Evolutionary conservation across 176 grass and related monocot genomes (phyloP).

Genomic region (Hyparrhenia diplandra): DNA sequence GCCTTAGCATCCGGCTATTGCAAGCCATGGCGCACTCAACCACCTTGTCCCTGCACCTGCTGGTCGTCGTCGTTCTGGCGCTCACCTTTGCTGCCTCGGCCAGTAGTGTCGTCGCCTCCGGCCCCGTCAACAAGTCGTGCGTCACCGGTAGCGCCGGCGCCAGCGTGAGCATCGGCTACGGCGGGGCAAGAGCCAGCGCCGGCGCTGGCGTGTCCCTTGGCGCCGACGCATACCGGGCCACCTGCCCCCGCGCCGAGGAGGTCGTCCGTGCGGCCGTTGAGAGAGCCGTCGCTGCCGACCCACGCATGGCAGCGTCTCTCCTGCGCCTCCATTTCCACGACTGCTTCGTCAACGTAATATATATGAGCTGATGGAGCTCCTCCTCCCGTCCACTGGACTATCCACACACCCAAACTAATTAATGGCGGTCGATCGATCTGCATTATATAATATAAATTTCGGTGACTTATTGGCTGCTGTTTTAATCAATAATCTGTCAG

Average conservation of each 20-base stretch:
- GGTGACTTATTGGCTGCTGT: too few species aligned
- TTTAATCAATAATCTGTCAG: background rate
- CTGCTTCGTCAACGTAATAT: slow-evolving; percentile 54
- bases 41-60: background rate
- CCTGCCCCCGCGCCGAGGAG: slow-evolving; percentile 65
- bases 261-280: slow-evolving; percentile 65
- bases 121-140: background rate
- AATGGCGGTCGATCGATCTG: background rate
- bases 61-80: background rate
- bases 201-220: background rate
- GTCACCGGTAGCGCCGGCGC: background rate
- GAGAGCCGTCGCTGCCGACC: slow-evolving; percentile 47
- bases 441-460: too few species aligned
- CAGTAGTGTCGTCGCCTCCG: background rate
- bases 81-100: background rate
- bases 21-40: background rate
- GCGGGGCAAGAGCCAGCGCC: background rate
- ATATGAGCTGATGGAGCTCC: too few species aligned
- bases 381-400: too few species aligned
- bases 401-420: too few species aligned
- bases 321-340: slow-evolving; percentile 74
- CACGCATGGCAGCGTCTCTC: slow-evolving; percentile 85
- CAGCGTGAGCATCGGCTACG: background rate
- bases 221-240: slow-evolving; percentile 27
- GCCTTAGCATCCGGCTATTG: background rate